Conservation (phyloP, 202 grass and related monocot genomes). For the Hordeum pubiflorum region DNA sequence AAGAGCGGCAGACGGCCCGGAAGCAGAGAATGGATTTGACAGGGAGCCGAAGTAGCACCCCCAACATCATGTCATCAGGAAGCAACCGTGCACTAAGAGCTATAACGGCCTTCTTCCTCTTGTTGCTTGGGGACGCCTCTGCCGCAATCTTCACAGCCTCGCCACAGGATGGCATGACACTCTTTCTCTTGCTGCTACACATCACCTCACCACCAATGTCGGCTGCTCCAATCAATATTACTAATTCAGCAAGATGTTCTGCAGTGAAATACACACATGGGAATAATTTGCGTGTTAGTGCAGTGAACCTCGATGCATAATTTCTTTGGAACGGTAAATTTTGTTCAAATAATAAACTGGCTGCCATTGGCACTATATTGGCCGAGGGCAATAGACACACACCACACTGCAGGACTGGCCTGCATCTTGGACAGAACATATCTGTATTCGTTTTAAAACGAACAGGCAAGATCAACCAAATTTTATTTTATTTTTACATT, state of each 20-base stretch:
- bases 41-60: not conserved
- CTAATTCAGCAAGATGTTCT: not conserved
- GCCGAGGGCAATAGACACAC: no score
- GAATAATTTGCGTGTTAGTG: not conserved
- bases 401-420: no score
- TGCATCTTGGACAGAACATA: no score
- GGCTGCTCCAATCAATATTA: not conserved
- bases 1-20: not conserved
- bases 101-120: not conserved
- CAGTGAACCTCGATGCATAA: not conserved
- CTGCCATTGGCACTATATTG: no score
- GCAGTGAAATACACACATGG: not conserved
- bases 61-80: not conserved
- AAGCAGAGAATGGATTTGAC: not conserved
- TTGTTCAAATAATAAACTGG: no score
- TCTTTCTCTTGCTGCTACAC: not conserved
- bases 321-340: not conserved
- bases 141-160: not conserved
- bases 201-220: not conserved
- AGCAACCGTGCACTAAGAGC: not conserved
- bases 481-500: no score
- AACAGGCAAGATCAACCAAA: no score
- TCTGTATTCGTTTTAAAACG: no score
- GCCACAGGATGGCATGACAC: not conserved
- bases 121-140: not conserved